A percentile compares a stretch with the other conserved stretches of the same genome.
These are phyloP conservation scores for Epichloe festucae DNA, from an alignment of 2,329 filamentous ascomycete species.

Conservation along the genomic window DNA sequence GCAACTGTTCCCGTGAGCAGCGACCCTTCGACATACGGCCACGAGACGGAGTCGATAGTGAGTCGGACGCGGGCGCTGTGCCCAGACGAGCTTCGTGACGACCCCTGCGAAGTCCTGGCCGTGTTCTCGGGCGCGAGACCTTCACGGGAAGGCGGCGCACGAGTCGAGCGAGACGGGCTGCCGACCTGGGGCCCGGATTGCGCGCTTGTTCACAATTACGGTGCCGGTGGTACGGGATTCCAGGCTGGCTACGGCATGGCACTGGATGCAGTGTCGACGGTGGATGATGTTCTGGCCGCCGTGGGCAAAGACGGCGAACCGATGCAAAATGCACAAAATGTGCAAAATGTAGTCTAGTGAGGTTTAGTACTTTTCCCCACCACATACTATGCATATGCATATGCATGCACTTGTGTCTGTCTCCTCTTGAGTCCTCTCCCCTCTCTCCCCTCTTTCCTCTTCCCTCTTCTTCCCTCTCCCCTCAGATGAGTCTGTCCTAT, in stretches of 20 bases:
- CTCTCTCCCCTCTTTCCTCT: too few species aligned
- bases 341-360: too few species aligned
- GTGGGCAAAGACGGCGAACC: background rate
- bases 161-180: slow-evolving; percentile 28
- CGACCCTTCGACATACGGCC: slow-evolving; percentile 21
- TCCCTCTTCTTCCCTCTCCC: too few species aligned
- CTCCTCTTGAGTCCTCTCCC: too few species aligned
- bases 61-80: slow-evolving; percentile 20
- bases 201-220: slow-evolving; percentile 28
- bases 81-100: slow-evolving; percentile 13
- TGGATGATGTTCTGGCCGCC: slow-evolving; percentile 15
- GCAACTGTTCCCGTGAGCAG: slow-evolving; percentile 7
- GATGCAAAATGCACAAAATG: too few species aligned
- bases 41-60: slow-evolving; percentile 26
- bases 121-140: slow-evolving; percentile 21
- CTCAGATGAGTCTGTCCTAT: too few species aligned
- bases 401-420: too few species aligned
- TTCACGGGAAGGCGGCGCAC: slow-evolving; percentile 27
- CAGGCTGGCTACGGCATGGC: slow-evolving; percentile 31
- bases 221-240: slow-evolving; percentile 31
- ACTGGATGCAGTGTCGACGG: slow-evolving; percentile 19
- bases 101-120: slow-evolving; percentile 18
- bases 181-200: slow-evolving; percentile 12
- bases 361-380: too few species aligned
- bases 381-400: too few species aligned